A percentile compares a stretch with the other conserved stretches of the same genome.
These are phyloP conservation scores for Xylariomycetidae sp. DNA, from an alignment of 2,329 filamentous ascomycete genomes.

Conservation along the genomic window DNA sequence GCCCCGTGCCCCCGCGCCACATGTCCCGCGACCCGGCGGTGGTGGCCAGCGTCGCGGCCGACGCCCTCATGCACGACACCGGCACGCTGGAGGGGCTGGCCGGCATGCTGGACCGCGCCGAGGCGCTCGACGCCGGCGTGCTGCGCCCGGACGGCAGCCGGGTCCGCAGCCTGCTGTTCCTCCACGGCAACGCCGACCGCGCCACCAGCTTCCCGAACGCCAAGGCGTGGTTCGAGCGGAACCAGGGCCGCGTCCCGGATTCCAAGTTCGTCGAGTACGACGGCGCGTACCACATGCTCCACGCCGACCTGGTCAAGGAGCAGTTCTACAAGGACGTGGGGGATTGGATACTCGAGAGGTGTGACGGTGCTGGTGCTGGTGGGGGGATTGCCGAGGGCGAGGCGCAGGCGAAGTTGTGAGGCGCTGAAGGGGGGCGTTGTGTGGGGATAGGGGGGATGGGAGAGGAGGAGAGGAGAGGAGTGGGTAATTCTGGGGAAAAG, in stretches of 20 bases:
- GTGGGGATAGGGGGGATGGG: not conserved
- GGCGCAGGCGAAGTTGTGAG: conserved; percentile 17
- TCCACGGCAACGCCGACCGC: conserved; percentile 70
- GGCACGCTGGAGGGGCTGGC: conserved; percentile 79
- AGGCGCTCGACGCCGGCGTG: conserved; percentile 52
- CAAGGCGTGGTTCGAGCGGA: conserved; percentile 55
- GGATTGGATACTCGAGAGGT: conserved; percentile 57
- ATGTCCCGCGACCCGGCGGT: conserved; percentile 63
- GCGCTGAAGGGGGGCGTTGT: not conserved
- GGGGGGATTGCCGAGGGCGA: not conserved
- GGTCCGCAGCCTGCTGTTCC: conserved; percentile 63
- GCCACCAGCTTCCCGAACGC: conserved; percentile 61
- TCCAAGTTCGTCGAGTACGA: conserved; percentile 68
- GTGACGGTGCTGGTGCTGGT: conserved; percentile 2
- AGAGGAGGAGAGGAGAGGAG: not conserved
- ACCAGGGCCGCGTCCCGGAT: conserved; percentile 54
- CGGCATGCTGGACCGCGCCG: conserved; percentile 69
- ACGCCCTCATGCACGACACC: conserved; percentile 71
- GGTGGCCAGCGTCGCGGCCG: conserved; percentile 53
- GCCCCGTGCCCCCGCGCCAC: conserved; percentile 57
- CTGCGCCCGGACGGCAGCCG: conserved; percentile 43
- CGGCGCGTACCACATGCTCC: conserved; percentile 72
- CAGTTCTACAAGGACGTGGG: conserved; percentile 54
- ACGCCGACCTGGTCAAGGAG: conserved; percentile 51
- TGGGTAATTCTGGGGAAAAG: not conserved